Evolutionary conservation across 805 yeast genomes (phyloP), one percentile per base, ranked within the genome.

Genomic region (Jamesozyma hellenica): DNA sequence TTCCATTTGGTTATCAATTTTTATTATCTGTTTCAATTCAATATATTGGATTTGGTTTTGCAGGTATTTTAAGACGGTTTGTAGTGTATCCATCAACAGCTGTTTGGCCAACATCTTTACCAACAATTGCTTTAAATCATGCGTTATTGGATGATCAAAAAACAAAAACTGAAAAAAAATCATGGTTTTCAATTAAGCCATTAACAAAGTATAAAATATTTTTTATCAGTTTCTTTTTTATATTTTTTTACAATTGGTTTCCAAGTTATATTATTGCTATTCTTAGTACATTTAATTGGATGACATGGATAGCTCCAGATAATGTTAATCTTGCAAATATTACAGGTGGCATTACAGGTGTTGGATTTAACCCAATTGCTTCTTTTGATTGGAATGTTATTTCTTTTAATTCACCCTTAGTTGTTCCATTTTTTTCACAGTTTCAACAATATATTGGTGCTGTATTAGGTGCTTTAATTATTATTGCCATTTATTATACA

Each of bases 21-120:
- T 47, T 75, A 28, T 62, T 79, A 27, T 60, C 72, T 1, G 46
- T 77, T 4, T 67, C 80, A 2, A 67, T 82, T 2, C 79, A 77
- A 52, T 74, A 73, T 44, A 59, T 79, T 47, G 87, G 86, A 18
- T 73, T 76, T 50, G 79, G 82, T 1, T 70, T 79, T 53, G 83
- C 85, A 5, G 79, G 82, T 36, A 51, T 79, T 16, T 67, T 77
- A 67, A 68, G 81, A 50, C 70, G 72, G 43, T 71, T 79, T 26
- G 68, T 67, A 2, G 68, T 77, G 8, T 75, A 74, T 49, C 77
- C 77, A 12, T 59, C 61, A 4, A 58, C 65, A 40, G 64, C 75
- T 11, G 52, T 77, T 27, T 77, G 82, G 82, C 79, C 77, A 28
- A 60, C 70, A 2, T 42, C 63, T 3, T 49, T 74, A 45, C 77